Conservation (phyloP, 1,284 basidiomycete species). For the Sanghuangporus baumii region DNA sequence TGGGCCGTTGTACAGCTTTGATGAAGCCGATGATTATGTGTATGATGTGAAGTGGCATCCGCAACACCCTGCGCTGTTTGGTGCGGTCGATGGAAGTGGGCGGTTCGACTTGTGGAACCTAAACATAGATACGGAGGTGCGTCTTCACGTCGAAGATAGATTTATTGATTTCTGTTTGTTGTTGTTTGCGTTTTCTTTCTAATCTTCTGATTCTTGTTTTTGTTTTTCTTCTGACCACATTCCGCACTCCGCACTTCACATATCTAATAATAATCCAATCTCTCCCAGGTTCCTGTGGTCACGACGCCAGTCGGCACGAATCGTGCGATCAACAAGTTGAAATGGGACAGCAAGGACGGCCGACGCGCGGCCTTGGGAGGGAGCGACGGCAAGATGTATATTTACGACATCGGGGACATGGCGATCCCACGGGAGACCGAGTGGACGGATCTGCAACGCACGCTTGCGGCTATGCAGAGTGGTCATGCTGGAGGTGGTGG, state of each 20-base stretch:
- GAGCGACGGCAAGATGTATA: constrained; percentile 87
- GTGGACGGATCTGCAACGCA: constrained; percentile 87
- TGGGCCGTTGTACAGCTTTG: constrained; percentile 82
- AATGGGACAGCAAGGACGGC: constrained; percentile 88
- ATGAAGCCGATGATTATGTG: constrained; percentile 97
- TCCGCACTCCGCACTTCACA: not conserved
- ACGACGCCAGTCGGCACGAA: constrained; percentile 68
- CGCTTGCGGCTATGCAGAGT: constrained; percentile 49
- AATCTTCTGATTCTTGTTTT: too few species aligned
- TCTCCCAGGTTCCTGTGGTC: constrained; percentile 69
- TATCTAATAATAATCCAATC: constrained; percentile 11
- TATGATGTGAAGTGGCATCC: constrained; percentile 99
- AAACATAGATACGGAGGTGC: constrained; percentile 89
- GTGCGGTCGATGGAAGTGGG: constrained; percentile 89
- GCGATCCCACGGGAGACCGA: constrained; percentile 79
- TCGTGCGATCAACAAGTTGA: constrained; percentile 89
- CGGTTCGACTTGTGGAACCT: constrained; percentile 97
- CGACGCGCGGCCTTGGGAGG: constrained; percentile 84
- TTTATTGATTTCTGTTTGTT: too few species aligned
- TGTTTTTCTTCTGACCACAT: too few species aligned
- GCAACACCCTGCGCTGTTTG: constrained; percentile 90
- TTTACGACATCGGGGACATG: constrained; percentile 94
- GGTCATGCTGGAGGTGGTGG: constrained; percentile 35
- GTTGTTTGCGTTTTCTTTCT: too few species aligned
- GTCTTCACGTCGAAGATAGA: constrained; percentile 21